Percentiles rank a stretch among this genome's conserved stretches.
phyloP scores from a whole-genome alignment of 768 basidiomycete species.

The Tulasnella sp. region DNA sequence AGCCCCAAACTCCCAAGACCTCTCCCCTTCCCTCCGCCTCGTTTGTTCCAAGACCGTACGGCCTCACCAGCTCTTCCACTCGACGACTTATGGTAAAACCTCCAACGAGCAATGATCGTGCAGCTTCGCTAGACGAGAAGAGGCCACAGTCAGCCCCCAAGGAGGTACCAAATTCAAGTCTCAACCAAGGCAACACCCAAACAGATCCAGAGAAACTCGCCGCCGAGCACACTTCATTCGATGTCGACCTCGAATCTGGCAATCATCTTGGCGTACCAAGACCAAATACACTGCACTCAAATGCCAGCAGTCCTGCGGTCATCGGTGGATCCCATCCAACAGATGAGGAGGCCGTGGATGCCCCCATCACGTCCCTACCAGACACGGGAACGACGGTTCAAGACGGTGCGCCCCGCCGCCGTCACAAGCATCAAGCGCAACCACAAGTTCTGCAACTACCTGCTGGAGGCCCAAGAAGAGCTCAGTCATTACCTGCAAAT shows the following conservation, averaged over 20 bases:
- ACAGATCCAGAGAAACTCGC: neutral
- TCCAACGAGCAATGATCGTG: neutral
- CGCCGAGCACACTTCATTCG: neutral
- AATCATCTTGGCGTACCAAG: neutral
- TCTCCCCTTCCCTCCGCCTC: neutral
- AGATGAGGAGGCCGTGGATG: neutral
- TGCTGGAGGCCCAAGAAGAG: neutral
- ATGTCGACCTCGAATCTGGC: constrained; percentile 5
- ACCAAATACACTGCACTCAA: neutral
- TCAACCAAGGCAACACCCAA: neutral
- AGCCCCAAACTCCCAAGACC: neutral
- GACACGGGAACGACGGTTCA: neutral
- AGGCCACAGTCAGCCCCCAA: neutral
- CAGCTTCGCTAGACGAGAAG: neutral
- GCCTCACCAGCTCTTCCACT: neutral
- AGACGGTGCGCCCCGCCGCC: neutral
- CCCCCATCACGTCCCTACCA: neutral
- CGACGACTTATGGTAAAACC: neutral
- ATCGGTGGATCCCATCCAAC: neutral
- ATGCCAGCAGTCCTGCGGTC: constrained; percentile 8
- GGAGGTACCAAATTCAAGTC: neutral
- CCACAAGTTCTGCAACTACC: neutral
- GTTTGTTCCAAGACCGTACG: neutral
- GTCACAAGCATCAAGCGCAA: neutral
- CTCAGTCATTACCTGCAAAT: constrained; percentile 5